Evolutionary conservation across 768 basidiomycete genomes (phyloP).

Genomic region (Trametes villosa): DNA sequence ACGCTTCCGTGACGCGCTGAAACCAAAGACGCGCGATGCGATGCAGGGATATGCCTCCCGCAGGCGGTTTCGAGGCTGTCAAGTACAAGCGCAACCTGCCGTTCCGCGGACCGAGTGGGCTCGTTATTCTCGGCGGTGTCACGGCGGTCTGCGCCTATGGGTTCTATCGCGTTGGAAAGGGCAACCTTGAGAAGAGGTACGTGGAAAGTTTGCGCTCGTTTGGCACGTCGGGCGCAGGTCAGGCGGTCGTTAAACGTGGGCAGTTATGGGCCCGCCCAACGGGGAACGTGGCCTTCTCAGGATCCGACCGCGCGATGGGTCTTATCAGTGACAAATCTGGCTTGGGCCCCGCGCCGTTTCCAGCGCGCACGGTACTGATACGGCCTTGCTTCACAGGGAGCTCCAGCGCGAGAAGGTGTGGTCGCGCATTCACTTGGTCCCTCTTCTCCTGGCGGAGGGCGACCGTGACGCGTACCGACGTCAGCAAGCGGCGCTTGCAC

Average conservation of each 20-base stretch:
- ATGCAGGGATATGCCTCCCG: slow-evolving; percentile 91
- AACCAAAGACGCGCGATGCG: slow-evolving; percentile 13
- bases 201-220: slow-evolving; percentile 38
- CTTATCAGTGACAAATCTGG: slow-evolving; percentile 47
- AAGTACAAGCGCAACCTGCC: slow-evolving; percentile 97
- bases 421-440: slow-evolving; percentile 94
- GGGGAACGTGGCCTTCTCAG: slow-evolving; percentile 68
- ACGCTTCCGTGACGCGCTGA: slow-evolving; percentile 13
- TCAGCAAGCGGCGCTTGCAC: slow-evolving; percentile 70
- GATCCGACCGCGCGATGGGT: slow-evolving; percentile 64
- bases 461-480: slow-evolving; percentile 90
- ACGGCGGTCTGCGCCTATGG: slow-evolving; percentile 86
- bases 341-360: slow-evolving; percentile 18
- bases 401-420: slow-evolving; percentile 90
- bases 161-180: slow-evolving; percentile 89
- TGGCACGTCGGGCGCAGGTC: slow-evolving; percentile 39
- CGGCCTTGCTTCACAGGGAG: slow-evolving; percentile 67
- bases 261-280: slow-evolving; percentile 57
- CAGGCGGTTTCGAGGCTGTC: slow-evolving; percentile 90
- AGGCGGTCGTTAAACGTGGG: slow-evolving; percentile 75
- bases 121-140: slow-evolving; percentile 85
- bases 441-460: slow-evolving; percentile 88
- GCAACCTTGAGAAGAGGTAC: slow-evolving; percentile 92
- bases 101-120: slow-evolving; percentile 82
- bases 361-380: slow-evolving; percentile 46